phyloP scores from a whole-genome alignment of 768 basidiomycete species.

The Fomitopsis pulvina region DNA sequence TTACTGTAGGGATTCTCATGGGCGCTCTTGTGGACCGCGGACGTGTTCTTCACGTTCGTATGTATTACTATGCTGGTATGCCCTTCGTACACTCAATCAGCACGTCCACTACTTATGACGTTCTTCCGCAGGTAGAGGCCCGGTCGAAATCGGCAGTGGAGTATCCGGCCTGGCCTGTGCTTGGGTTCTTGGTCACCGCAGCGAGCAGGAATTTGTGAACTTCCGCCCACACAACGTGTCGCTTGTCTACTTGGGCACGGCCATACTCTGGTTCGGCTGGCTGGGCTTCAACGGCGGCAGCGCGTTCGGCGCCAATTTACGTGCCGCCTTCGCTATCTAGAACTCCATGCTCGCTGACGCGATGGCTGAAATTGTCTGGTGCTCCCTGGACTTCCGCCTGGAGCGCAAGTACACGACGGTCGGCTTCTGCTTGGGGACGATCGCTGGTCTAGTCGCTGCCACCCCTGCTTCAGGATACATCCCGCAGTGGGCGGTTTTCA shows the following conservation, averaged over 20 bases:
- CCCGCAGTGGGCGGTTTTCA: conserved; percentile 68
- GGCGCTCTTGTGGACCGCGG: conserved; percentile 85
- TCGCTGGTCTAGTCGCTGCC: conserved; percentile 83
- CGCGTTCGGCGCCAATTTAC: conserved; percentile 82
- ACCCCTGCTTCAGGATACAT: conserved; percentile 85
- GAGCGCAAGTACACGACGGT: conserved; percentile 86
- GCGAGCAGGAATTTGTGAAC: conserved; percentile 63
- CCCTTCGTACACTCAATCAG: conserved; percentile 28
- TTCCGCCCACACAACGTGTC: conserved; percentile 89
- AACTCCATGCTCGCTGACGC: conserved; percentile 86
- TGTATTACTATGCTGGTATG: conserved; percentile 90
- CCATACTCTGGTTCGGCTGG: conserved; percentile 85
- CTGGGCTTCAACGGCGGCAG: conserved; percentile 90
- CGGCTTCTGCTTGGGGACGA: conserved; percentile 87
- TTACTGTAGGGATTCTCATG: conserved; percentile 71
- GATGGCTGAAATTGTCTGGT: conserved; percentile 80
- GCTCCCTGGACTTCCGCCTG: conserved; percentile 68
- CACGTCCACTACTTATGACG: not conserved
- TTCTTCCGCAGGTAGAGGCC: conserved; percentile 57
- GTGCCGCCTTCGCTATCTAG: conserved; percentile 80
- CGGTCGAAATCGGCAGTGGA: conserved; percentile 84
- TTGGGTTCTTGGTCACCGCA: conserved; percentile 79
- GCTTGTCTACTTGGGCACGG: conserved; percentile 76
- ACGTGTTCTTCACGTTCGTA: conserved; percentile 72
- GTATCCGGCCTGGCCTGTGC: conserved; percentile 81